Percentiles rank a stretch among this genome's conserved stretches.
These are phyloP conservation scores for Hypoxylon rickii DNA, from an alignment of 495 filamentous ascomycete genomes.

Conservation along the genomic window DNA sequence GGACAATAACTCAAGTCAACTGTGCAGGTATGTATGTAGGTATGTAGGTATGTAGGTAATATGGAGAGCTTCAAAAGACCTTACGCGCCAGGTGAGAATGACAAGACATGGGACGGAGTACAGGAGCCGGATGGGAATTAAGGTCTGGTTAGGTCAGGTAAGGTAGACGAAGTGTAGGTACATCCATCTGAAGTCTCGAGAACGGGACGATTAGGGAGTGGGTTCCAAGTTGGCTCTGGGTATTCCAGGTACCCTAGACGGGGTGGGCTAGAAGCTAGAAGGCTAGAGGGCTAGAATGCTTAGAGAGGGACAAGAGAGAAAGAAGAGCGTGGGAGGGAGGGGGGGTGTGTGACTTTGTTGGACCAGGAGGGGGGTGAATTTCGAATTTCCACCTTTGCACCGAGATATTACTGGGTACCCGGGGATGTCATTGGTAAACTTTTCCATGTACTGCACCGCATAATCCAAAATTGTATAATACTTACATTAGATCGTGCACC, in stretches of 20 bases:
- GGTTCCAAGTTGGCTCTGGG: too few species aligned
- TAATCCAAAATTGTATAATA: slow-evolving; percentile 16
- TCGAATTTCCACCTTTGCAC: slow-evolving; percentile 29
- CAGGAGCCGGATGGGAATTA: neutral
- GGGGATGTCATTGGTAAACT: too few species aligned
- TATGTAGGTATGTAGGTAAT: neutral
- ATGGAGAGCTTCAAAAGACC: too few species aligned
- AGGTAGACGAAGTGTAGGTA: neutral
- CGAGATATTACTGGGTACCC: slow-evolving; percentile 14
- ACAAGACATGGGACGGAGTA: neutral
- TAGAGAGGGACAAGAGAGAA: neutral
- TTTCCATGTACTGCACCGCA: slow-evolving; percentile 3
- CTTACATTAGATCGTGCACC: slow-evolving; percentile 16
- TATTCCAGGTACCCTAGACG: too few species aligned
- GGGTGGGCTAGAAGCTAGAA: too few species aligned
- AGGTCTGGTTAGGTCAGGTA: slow-evolving; percentile 3
- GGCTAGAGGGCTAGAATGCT: neutral
- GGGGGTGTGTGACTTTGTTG: slow-evolving; percentile 17
- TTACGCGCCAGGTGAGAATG: neutral
- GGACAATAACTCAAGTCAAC: too few species aligned
- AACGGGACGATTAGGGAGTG: neutral
- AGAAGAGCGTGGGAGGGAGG: slow-evolving; percentile 2
- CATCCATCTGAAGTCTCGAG: neutral
- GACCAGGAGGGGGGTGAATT: slow-evolving; percentile 20
- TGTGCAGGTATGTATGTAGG: slow-evolving; percentile 1